phyloP scores from a whole-genome alignment of 2,329 filamentous ascomycete species.

The Penicillium fuscoglaucum region DNA sequence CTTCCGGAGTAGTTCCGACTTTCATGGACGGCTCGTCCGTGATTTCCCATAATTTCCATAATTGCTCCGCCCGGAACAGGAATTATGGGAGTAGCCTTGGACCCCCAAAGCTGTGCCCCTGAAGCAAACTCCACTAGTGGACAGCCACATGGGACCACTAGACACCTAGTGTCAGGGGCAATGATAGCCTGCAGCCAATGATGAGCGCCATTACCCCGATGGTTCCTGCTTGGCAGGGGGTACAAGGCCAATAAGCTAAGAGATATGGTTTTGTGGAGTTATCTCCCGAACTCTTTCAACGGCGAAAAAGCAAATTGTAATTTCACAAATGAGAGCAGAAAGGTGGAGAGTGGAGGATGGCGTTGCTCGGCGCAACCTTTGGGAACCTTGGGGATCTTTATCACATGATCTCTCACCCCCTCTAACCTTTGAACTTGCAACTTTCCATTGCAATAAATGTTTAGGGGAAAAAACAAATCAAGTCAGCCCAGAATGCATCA shows the following conservation, averaged over 20 bases:
- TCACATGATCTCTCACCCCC: constrained; percentile 3
- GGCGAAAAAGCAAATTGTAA: not conserved
- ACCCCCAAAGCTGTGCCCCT: constrained; percentile 15
- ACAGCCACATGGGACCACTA: constrained; percentile 13
- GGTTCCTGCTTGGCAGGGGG: constrained; percentile 26
- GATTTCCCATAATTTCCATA: constrained; percentile 3
- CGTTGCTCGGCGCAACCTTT: not conserved
- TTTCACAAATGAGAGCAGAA: not conserved
- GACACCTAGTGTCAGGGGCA: constrained; percentile 24
- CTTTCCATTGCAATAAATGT: not conserved
- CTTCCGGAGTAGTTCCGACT: not conserved
- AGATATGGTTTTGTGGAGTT: constrained; percentile 7
- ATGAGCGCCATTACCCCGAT: constrained; percentile 12
- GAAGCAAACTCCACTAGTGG: constrained; percentile 15
- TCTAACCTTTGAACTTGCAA: not conserved
- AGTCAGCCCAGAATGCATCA: not conserved
- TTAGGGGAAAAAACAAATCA: not conserved
- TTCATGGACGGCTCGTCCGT: constrained; percentile 12
- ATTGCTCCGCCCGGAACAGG: constrained; percentile 4
- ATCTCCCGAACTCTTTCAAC: constrained; percentile 10
- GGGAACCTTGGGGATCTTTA: not conserved
- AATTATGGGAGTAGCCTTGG: constrained; percentile 2
- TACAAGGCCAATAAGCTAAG: constrained; percentile 18
- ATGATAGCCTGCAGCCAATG: constrained; percentile 13
- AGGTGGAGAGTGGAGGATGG: not conserved